phyloP scores from a whole-genome alignment of 2,329 filamentous ascomycete genomes.

The Orbilia blumenaviensis region DNA sequence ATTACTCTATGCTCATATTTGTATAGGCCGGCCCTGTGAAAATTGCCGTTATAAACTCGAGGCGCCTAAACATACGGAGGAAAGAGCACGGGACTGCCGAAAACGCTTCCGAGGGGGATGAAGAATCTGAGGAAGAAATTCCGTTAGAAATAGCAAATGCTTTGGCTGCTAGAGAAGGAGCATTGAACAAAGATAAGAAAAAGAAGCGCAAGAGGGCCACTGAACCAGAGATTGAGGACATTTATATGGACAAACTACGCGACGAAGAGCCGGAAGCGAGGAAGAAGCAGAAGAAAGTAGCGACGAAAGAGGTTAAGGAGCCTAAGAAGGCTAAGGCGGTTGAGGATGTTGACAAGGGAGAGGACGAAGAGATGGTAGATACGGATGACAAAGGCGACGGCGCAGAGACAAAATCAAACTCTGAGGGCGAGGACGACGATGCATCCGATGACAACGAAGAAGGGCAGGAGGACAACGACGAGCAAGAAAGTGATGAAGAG shows the following conservation, averaged over 20 bases:
- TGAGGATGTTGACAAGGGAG: constrained; percentile 68
- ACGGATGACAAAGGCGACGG: constrained; percentile 57
- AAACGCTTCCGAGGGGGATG: neutral
- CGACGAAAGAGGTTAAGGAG: constrained; percentile 59
- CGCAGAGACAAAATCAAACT: constrained; percentile 61
- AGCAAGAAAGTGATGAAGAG: constrained; percentile 57
- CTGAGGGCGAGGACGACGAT: constrained; percentile 68
- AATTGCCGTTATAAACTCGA: constrained; percentile 21
- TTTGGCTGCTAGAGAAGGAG: constrained; percentile 31
- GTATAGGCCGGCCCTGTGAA: constrained; percentile 32
- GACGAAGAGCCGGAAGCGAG: constrained; percentile 63
- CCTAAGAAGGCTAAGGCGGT: constrained; percentile 56
- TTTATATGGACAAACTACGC: constrained; percentile 63
- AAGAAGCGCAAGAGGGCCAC: constrained; percentile 54
- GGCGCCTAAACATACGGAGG: neutral
- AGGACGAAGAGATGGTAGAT: constrained; percentile 60
- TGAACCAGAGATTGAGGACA: constrained; percentile 36
- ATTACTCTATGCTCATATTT: neutral
- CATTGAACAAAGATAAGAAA: constrained; percentile 57
- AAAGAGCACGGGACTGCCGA: neutral
- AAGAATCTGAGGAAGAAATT: constrained; percentile 41
- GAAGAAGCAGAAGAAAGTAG: constrained; percentile 59
- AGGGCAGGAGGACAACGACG: constrained; percentile 10
- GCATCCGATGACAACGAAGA: constrained; percentile 60
- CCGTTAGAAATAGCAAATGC: constrained; percentile 26